Conservation (phyloP, 768 basidiomycete species). For the Cystofilobasidium ferigula region DNA sequence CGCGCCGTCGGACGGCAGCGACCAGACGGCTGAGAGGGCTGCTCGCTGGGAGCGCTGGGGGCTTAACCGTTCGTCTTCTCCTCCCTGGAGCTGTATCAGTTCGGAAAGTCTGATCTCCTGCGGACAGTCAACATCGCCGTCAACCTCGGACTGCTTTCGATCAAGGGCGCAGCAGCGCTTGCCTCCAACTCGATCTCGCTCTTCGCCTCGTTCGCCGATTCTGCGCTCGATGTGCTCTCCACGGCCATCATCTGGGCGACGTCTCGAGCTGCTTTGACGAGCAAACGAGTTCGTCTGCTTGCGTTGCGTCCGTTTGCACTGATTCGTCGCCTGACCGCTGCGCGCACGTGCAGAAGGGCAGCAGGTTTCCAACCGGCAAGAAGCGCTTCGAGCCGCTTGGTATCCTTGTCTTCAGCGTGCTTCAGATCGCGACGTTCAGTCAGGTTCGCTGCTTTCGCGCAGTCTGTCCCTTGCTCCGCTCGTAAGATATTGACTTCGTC, state of each 20-base stretch:
- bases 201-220: constrained; percentile 11
- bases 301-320: neutral
- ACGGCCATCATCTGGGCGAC: constrained; percentile 21
- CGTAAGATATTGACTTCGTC: too few relatives aligned
- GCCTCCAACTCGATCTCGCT: constrained; percentile 15
- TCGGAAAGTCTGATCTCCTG: neutral
- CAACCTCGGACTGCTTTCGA: constrained; percentile 8
- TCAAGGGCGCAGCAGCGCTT: constrained; percentile 12
- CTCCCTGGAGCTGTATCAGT: neutral
- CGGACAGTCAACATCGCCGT: constrained; percentile 18
- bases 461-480: too few relatives aligned
- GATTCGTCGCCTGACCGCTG: too few relatives aligned
- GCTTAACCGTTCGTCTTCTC: constrained; percentile 1
- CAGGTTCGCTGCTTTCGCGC: neutral
- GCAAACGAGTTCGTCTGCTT: constrained; percentile 2
- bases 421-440: constrained; percentile 20
- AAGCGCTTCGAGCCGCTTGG: constrained; percentile 18
- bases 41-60: constrained; percentile 1
- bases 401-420: constrained; percentile 16
- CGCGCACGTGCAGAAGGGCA: too few relatives aligned
- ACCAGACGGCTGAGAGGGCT: neutral
- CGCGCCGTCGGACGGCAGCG: neutral
- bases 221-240: constrained; percentile 16
- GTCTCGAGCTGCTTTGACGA: neutral
- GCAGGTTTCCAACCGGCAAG: constrained; percentile 12